phyloP scores from a whole-genome alignment of 208 protist species.

The Strigomonas galati region DNA sequence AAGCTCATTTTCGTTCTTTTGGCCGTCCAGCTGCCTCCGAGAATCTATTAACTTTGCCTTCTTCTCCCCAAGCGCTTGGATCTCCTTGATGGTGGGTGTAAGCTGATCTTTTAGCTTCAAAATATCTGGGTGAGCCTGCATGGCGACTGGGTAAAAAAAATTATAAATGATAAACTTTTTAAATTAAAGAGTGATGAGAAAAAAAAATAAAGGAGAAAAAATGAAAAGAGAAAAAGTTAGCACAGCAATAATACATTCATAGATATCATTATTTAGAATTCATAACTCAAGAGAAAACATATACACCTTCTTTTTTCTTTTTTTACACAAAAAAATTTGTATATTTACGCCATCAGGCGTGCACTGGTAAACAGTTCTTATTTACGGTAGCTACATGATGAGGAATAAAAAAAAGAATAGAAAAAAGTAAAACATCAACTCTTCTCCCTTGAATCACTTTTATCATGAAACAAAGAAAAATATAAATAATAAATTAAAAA shows the following conservation, averaged over 20 bases:
- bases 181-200: neutral
- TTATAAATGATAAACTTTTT: neutral
- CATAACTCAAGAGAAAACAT: neutral
- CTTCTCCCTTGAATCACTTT: neutral
- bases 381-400: too few species aligned
- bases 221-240: constrained; percentile 1
- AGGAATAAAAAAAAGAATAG: neutral
- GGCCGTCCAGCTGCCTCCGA: constrained; percentile 85
- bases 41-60: constrained; percentile 83
- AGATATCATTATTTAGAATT: neutral
- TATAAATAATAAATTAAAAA: constrained; percentile 2
- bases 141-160: neutral
- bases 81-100: constrained; percentile 61
- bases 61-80: constrained; percentile 82
- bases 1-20: constrained; percentile 95
- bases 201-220: constrained; percentile 2
- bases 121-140: constrained; percentile 78
- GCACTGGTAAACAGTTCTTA: neutral
- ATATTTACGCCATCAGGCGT: too few species aligned
- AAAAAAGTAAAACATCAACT: neutral
- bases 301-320: constrained; percentile 6
- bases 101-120: constrained; percentile 76
- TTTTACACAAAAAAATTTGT: neutral
- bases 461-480: neutral
- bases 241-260: neutral